Evolutionary conservation across 108 stramenopile genomes (phyloP).

Genomic region (Discostella pseudostelligera): DNA sequence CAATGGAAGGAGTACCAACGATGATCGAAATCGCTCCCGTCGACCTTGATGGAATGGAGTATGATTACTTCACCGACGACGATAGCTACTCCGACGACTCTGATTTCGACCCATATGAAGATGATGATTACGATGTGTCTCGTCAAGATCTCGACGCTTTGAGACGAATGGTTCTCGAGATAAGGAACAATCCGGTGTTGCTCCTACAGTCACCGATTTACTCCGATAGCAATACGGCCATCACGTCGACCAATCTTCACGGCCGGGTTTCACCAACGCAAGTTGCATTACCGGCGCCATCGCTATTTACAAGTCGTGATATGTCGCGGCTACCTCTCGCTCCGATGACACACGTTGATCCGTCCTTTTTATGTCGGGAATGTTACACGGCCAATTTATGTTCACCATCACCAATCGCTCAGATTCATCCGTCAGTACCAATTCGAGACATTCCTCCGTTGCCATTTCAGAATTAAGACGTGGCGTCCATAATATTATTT

Average conservation of each 20-base stretch:
- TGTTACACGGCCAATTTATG: too few relatives aligned
- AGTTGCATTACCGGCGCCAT: conserved; percentile 29
- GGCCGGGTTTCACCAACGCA: background rate
- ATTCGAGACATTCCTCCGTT: too few relatives aligned
- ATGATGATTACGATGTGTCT: background rate
- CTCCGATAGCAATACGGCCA: background rate
- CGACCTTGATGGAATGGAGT: background rate
- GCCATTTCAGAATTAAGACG: too few relatives aligned
- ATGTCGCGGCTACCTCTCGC: too few relatives aligned
- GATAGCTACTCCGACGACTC: background rate
- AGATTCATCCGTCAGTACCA: too few relatives aligned
- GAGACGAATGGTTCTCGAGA: background rate
- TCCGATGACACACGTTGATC: too few relatives aligned
- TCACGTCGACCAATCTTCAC: background rate
- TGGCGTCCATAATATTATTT: too few relatives aligned
- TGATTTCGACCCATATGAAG: background rate
- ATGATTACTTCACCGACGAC: background rate
- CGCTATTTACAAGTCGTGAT: too few relatives aligned
- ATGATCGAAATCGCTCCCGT: background rate
- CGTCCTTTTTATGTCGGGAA: too few relatives aligned
- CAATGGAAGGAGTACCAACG: too few relatives aligned
- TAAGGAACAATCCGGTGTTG: background rate
- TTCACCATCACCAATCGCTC: too few relatives aligned
- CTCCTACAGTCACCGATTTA: background rate
- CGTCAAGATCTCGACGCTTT: background rate